Evolutionary conservation across 2,329 filamentous ascomycete genomes (phyloP).

Genomic region (Microsporum ferrugineum): DNA sequence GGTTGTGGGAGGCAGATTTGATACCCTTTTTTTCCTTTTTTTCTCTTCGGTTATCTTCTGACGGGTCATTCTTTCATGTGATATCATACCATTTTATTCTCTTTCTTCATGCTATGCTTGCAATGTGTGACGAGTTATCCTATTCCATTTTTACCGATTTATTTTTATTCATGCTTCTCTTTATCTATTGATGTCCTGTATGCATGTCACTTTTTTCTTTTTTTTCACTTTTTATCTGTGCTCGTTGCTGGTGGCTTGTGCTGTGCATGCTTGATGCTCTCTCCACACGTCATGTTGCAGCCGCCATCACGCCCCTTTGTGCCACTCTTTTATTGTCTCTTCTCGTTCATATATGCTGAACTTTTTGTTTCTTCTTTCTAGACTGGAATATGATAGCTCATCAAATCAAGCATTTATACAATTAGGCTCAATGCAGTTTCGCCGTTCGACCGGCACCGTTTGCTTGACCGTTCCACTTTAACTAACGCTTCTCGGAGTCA

Average conservation of each 20-base stretch:
- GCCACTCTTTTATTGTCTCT: neutral
- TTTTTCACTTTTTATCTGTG: neutral
- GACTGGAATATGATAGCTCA: neutral
- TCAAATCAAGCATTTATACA: neutral
- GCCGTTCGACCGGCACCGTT: too few species aligned
- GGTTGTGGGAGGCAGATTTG: neutral
- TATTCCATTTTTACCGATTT: neutral
- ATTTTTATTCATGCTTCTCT: neutral
- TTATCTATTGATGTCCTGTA: neutral
- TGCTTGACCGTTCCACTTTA: neutral
- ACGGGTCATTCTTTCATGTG: neutral
- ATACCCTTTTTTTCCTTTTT: neutral
- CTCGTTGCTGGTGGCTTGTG: neutral
- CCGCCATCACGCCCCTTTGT: neutral
- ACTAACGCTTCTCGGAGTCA: neutral
- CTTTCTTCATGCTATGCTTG: neutral
- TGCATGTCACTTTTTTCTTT: neutral
- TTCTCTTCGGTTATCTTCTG: conserved; percentile 6
- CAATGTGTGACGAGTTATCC: neutral
- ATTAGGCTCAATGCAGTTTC: neutral
- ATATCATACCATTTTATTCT: neutral
- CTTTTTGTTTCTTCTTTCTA: neutral
- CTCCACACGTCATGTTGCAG: neutral
- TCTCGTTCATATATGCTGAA: too few species aligned
- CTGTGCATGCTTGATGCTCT: neutral